Percentiles rank a stretch among this genome's conserved stretches.
phyloP scores from a whole-genome alignment of 139 green algal species.

The Haematococcus lacustris region DNA sequence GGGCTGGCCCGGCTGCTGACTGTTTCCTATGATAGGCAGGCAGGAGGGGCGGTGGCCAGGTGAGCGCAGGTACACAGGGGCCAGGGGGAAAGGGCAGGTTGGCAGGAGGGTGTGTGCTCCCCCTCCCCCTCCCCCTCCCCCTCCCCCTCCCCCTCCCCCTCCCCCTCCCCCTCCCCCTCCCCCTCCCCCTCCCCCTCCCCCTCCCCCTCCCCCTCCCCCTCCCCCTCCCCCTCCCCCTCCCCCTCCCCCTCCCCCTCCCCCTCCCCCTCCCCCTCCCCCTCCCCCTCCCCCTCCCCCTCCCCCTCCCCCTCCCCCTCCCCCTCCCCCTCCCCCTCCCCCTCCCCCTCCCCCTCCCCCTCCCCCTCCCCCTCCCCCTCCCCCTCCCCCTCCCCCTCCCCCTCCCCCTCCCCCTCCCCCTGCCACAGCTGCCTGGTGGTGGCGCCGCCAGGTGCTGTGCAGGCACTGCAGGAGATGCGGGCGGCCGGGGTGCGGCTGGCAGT shows the following conservation, averaged over 20 bases:
- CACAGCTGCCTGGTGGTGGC: constrained; percentile 1
- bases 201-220: not conserved
- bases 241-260: not conserved
- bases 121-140: no score
- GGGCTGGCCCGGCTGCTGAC: not conserved
- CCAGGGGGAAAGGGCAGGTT: not conserved
- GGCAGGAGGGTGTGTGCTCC: not conserved
- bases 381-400: not conserved
- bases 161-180: not conserved
- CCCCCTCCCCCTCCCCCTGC: not conserved
- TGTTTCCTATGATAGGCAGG: not conserved
- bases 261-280: not conserved
- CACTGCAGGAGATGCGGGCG: constrained; percentile 44
- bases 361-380: not conserved
- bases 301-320: not conserved
- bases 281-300: not conserved
- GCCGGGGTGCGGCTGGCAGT: constrained; percentile 59
- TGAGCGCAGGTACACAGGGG: not conserved
- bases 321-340: no score
- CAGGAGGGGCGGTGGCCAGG: not conserved
- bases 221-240: not conserved
- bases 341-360: not conserved
- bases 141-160: not conserved
- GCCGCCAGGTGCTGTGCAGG: constrained; percentile 40
- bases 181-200: not conserved